phyloP scores from a whole-genome alignment of 768 basidiomycete genomes.

The Piloderma croceum region DNA sequence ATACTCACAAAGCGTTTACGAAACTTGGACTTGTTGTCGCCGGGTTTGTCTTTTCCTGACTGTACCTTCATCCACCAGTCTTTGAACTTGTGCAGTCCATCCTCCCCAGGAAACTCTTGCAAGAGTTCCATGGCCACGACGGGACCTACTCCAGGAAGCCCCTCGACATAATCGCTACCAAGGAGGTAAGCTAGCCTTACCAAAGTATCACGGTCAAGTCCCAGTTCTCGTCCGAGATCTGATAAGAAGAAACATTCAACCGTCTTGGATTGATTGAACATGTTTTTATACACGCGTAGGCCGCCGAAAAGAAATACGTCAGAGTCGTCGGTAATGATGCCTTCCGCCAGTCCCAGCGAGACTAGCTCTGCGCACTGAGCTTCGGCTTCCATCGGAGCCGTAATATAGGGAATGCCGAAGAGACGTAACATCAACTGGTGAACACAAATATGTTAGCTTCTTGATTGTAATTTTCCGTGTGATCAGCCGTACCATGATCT shows the following conservation, averaged over 20 bases:
- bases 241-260: constrained; percentile 89
- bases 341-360: constrained; percentile 81
- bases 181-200: constrained; percentile 89
- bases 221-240: constrained; percentile 84
- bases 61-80: constrained; percentile 96
- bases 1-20: constrained; percentile 77
- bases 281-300: constrained; percentile 93
- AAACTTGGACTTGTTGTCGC: constrained; percentile 72
- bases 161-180: constrained; percentile 95
- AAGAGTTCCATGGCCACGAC: constrained; percentile 95
- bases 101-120: constrained; percentile 84
- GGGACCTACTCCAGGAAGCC: constrained; percentile 86
- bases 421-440: constrained; percentile 79
- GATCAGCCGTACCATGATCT: constrained; percentile 57
- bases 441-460: too few species aligned
- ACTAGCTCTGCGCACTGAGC: constrained; percentile 96
- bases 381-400: constrained; percentile 99
- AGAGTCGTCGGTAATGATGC: constrained; percentile 97
- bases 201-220: constrained; percentile 79
- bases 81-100: constrained; percentile 81
- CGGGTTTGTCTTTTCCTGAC: constrained; percentile 74
- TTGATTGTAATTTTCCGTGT: too few species aligned
- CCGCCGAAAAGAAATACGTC: constrained; percentile 99
- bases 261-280: constrained; percentile 99
- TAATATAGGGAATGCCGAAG: constrained; percentile 97